phyloP scores from a whole-genome alignment of 73 alveolate species.

The Tetrahymena malaccensis region DNA sequence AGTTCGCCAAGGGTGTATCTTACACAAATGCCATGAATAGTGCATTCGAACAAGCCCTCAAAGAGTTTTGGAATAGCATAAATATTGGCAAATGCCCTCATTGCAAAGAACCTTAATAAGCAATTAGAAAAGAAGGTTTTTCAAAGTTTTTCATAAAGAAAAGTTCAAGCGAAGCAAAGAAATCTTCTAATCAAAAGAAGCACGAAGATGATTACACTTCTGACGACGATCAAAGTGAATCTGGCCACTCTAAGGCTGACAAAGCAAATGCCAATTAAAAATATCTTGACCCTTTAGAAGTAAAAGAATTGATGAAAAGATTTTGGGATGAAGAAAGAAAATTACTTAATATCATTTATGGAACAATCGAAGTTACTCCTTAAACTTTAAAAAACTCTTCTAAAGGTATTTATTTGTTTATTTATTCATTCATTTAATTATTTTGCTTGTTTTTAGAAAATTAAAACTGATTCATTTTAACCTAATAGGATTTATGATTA shows the following conservation, averaged over 20 bases:
- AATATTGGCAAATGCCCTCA: conserved; percentile 34
- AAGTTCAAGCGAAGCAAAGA: neutral
- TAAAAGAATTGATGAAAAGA: conserved; percentile 7
- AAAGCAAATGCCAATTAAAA: neutral
- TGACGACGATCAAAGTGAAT: neutral
- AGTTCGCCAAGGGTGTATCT: neutral
- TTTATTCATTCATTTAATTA: neutral
- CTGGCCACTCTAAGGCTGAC: neutral
- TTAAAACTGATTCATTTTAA: neutral
- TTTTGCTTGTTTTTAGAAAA: neutral
- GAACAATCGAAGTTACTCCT: conserved; percentile 11
- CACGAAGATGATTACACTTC: neutral
- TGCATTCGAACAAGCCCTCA: neutral
- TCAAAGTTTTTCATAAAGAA: conserved; percentile 19
- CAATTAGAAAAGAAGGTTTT: conserved; percentile 38
- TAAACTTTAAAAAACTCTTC: conserved; percentile 5
- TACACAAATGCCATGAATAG: neutral
- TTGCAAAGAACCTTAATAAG: conserved; percentile 7
- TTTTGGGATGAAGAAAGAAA: conserved; percentile 35
- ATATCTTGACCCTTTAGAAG: conserved; percentile 32
- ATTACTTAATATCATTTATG: conserved; percentile 19
- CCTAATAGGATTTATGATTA: neutral
- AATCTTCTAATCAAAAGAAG: neutral
- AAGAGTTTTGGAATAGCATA: neutral
- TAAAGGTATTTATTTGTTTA: neutral